Base-by-base conservation (phyloP, 106 monocot species). In the Dendrobium huoshanense region DNA sequence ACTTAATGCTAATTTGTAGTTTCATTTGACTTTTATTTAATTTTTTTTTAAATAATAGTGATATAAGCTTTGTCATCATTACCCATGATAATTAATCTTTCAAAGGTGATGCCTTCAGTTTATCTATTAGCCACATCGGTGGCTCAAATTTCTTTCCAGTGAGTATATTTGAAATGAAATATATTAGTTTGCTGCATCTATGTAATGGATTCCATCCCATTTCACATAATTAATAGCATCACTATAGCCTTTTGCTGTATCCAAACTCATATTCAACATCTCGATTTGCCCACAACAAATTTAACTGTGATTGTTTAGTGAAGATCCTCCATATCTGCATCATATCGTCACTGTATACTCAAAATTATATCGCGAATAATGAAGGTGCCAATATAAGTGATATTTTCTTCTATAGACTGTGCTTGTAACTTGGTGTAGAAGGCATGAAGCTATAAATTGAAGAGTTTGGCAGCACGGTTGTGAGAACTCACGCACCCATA, bases 401-500 rank as follows among this genome's bases (percentile, higher is more conserved):
- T 67, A 73, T 87, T 89, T 74, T 87, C 80, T 86, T 86, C 89
- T 5, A 73, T 19, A 45, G 87, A 88, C 81, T 82, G 58, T 41
- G 81, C 86, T 74, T 85, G 87, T 55, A 97, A 65, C 79, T 88
- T 97, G 3, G 86, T 64, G 51, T 86, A 94, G 43, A 97, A 87
- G 65, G 88, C 90, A 82, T 90, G 92, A 72, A 94, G 87, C 83
- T 97, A 94, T 37, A 97, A 74, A 81, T 97, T 97, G 84, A 97
- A 94, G 73, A 94, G 83, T 77, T 79, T 89, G 5, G 96, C 87
- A 68, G 77, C 96, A 45, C 81, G 88, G 68, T 92, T 97, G 81
- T 97, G 92, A 67, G 92, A 86, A 48, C 65, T 80, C 8, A 97
- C 87, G 80, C 96, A 97, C 54, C 92, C 92, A 76, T 86, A 80